These are phyloP conservation scores for Candida coquimbonensis DNA, from an alignment of 805 yeast genomes.

Conservation along the genomic window DNA sequence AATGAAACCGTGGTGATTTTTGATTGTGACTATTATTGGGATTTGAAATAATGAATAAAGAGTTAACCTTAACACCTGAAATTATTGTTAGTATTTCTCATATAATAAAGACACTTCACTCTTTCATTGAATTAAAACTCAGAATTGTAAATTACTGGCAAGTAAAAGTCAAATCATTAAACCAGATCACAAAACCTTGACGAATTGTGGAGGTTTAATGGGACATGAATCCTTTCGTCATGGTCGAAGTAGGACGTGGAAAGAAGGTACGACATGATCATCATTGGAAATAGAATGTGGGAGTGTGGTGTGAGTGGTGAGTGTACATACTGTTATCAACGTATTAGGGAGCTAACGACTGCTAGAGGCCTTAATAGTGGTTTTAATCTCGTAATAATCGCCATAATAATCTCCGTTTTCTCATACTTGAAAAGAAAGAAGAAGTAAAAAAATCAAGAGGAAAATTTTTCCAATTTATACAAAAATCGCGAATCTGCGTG, in stretches of 20 bases:
- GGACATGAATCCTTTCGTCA: slow-evolving; percentile 57
- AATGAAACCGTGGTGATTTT: not conserved
- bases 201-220: slow-evolving; percentile 22
- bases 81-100: not conserved
- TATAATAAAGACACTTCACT: not conserved
- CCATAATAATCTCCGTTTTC: too few relatives aligned
- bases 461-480: not conserved
- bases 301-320: too few relatives aligned
- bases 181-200: slow-evolving; percentile 13
- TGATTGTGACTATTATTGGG: too few relatives aligned
- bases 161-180: slow-evolving; percentile 51
- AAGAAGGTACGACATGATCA: slow-evolving; percentile 65
- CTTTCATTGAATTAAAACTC: slow-evolving; percentile 27
- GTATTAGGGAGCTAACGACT: too few relatives aligned
- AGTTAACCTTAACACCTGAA: slow-evolving; percentile 6
- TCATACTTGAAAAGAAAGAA: not conserved
- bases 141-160: slow-evolving; percentile 76
- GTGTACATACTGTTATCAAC: not conserved
- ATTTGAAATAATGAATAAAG: not conserved
- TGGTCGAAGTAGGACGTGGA: slow-evolving; percentile 89
- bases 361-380: too few relatives aligned
- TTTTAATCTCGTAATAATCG: too few relatives aligned
- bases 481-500: not conserved
- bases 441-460: not conserved
- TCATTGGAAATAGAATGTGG: slow-evolving; percentile 18